Evolutionary conservation across 2,329 filamentous ascomycete species (phyloP), one percentile per base, ranked within the genome.

Genomic region (Daldinia sp.): DNA sequence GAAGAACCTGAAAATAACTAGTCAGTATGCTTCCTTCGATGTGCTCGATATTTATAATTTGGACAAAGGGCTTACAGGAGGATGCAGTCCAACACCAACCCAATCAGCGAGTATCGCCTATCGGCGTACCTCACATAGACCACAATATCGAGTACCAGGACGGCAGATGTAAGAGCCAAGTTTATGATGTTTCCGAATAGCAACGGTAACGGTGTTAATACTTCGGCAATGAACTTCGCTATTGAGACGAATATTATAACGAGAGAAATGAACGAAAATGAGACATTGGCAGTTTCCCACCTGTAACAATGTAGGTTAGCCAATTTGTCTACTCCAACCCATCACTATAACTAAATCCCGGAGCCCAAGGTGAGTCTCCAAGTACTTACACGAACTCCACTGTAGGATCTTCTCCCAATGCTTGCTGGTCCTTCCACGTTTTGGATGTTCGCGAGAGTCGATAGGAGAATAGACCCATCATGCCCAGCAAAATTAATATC

Each of bases 201-300:
- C 77, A 87, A 80, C 4, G 80, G 81, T 73, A 84, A 82, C 1
- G 85, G 84, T 9, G 85, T 86, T 55, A 87, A 72, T 0, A 80
- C 78, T 71, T 86, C 83, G 27, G 79, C 76, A 48, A 79, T 76
- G 59, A 78, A 81, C 66, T 76, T 80, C 41, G 76, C 79, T 29
- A 85, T 77, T 64, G 85, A 82, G 60, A 82, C 69, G 39, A 81
- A 72, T 11, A 78, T 83, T 71, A 83, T 78, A 29, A 81, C 30
- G 4, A 84, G 78, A 0, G 80, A 78, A 34, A 83, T 61, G 23
- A 81, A 72, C 13, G 83, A 81, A 53, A 87, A 77, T 53, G 63
- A 78, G 49, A 87, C 78, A 65, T 85, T 87, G 51, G 79, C 80
- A 19, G 73, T 76, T 72, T 86, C 82, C 84, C 85, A 87, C 27